Base-by-base conservation (phyloP, 2,329 filamentous ascomycete species). In the Curvularia spicifera region DNA sequence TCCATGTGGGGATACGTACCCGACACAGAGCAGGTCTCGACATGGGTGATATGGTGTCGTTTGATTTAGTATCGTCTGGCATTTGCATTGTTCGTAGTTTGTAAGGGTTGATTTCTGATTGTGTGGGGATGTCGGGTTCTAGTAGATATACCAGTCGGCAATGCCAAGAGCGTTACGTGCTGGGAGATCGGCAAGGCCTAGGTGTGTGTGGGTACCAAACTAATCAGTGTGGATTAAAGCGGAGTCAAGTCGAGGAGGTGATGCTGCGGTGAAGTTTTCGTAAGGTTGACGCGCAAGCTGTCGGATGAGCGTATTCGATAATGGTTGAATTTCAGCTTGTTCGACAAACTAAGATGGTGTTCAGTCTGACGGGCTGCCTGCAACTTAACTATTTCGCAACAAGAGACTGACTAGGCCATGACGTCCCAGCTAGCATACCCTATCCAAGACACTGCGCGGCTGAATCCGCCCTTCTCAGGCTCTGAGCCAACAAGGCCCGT, bases 1-100 rank as follows among this genome's bases (percentile, higher is more conserved):
- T 37, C 20, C 31, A 42, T 40, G 26, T 39, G 20, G 9, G 22
- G 31, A 2, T 26, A 60, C 70, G 64, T 58, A 72, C 71, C 57
- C 66, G 63, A 48, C 54, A 66, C 43, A 69, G 29, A 22, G 65
- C 58, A 12, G 62, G 67, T 63, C 70, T 70, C 9, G 64, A 59
- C 39, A 64, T 51, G 22, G 65, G 59, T 15, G 67, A 48, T 64
- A 67, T 69, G 40, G 22, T 61, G 51, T 60, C 29, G 42, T 54
- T 35, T 28, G 33, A 13, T 46, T 20, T 53, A 40, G 29, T 49
- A 33, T 57, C 24, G 40, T 51, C 46, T 58, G 51, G 24, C 51
- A 18, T 18, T 48, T 3, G 53, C 29, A 44, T 22, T 47, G 40
- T 51, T 52, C 35, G 29, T 20, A 28, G 54, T 46, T 13, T 53